Base-by-base conservation (phyloP, 371 early-diverging fungal genomes). In the Circinella umbellata region DNA sequence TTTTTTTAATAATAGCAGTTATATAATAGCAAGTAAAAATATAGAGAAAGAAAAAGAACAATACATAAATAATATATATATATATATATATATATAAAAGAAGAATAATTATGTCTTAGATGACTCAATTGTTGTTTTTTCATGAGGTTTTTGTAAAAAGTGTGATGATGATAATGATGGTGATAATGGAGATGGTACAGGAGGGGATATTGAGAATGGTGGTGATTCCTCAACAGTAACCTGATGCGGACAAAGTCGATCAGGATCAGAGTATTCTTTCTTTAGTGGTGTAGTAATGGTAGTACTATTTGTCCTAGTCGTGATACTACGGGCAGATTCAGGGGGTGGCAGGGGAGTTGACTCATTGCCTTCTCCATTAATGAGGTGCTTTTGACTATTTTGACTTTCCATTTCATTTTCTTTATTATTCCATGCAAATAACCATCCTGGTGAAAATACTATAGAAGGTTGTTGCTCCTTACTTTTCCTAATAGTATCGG, bases 391-490 rank as follows among this genome's bases (percentile, higher is more conserved):
- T n/a, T 51, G 51, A n/a, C 51, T 51, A 51, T 17, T 51, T 51
- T 51, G 8, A 51, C 2, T 51, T 51, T 51, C 51, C 51, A 5
- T 1, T n/a, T 51, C 51, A n/a, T 51, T 38, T 38, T 61, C 48
- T 4, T 51, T 64, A 42, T 66, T 35, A 37, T 42, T 39, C 1
- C 36, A 37, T 10, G 67, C 67, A 66, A 46, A 66, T 14, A 66
- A 17, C 67, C 67, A 66, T 3, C 67, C 67, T 39, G 67, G 57
- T 13, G 67, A 54, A 17, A 66, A 48, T 11, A 66, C 47, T 20
- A 66, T 66, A 3, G 67, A 54, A 3, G 67, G 67, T 6, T 48
- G 53, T 53, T 53, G 49, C 9, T 51, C 65, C 11, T 54, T 54
- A 51, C n/a, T 51, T 14, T 51, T 51, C 17, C 51, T 51, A 15